Percentiles rank a stretch among this genome's conserved stretches.
Evolutionary conservation across 768 basidiomycete genomes (phyloP).

Genomic region (Suillus spraguei): DNA sequence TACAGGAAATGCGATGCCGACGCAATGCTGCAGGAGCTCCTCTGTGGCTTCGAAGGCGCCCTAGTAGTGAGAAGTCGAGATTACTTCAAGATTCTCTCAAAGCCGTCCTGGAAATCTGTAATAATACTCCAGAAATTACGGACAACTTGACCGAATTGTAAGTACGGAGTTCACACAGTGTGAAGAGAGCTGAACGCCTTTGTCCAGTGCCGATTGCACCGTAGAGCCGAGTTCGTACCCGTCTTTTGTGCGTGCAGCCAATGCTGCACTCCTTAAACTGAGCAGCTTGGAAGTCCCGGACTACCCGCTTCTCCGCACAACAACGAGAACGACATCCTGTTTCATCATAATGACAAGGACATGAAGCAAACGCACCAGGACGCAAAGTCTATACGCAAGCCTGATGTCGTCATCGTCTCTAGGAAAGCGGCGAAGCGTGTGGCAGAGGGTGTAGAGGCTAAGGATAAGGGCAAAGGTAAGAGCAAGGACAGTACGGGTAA

Average conservation of each 20-base stretch:
- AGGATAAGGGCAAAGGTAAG: neutral
- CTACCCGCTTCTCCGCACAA: neutral
- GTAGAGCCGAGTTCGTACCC: neutral
- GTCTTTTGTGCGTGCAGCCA: neutral
- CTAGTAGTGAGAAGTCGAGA: neutral
- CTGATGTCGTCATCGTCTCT: conserved; percentile 1
- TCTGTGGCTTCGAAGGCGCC: neutral
- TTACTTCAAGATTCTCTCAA: neutral
- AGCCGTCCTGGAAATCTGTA: neutral
- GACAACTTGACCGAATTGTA: neutral
- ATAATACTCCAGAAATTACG: neutral
- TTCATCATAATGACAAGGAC: neutral
- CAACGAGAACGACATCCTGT: neutral
- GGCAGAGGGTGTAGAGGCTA: too few species aligned
- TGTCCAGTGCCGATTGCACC: neutral
- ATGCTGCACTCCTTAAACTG: neutral
- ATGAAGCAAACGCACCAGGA: neutral
- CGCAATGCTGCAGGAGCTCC: conserved; percentile 5
- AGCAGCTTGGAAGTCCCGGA: neutral
- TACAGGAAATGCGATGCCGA: neutral
- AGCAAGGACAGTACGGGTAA: too few species aligned
- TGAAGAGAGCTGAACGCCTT: neutral
- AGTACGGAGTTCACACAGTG: neutral
- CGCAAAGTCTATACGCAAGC: neutral
- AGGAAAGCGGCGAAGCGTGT: neutral